These are phyloP conservation scores for Themeda triandra DNA, from an alignment of 176 grass and related monocot species.

Conservation along the genomic window DNA sequence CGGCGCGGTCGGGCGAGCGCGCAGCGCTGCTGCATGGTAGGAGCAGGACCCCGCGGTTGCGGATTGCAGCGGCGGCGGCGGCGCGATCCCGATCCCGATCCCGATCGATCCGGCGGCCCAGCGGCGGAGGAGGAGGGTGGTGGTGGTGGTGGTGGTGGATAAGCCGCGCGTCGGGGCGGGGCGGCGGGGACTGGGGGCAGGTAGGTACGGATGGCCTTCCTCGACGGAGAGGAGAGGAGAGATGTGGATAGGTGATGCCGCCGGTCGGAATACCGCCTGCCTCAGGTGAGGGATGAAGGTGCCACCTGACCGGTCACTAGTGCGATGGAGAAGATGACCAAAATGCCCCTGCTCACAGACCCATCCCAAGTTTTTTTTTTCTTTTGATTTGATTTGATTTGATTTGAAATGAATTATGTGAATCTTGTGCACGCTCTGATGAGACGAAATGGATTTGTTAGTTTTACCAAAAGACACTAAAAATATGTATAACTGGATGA, in stretches of 20 bases:
- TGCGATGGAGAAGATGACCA: conserved; percentile 5
- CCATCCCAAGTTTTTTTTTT: too few species aligned
- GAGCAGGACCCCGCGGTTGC: background rate
- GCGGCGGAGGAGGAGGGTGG: background rate
- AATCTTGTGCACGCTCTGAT: too few species aligned
- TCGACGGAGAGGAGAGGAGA: background rate
- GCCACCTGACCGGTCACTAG: background rate
- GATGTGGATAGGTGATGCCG: conserved; percentile 19
- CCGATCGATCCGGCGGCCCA: background rate
- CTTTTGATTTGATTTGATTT: background rate
- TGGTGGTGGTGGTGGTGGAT: background rate
- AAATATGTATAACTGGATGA: too few species aligned
- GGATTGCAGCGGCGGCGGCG: background rate
- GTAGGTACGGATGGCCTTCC: background rate
- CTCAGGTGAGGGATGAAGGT: conserved; percentile 38
- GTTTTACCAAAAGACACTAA: too few species aligned
- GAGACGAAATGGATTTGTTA: too few species aligned
- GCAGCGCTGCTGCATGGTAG: conserved; percentile 64
- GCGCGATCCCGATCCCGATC: background rate
- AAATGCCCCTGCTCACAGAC: conserved; percentile 1
- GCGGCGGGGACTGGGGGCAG: background rate
- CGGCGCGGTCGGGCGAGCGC: conserved; percentile 40
- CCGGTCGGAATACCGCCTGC: conserved; percentile 71
- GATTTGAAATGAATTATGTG: too few species aligned
- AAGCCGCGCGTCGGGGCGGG: background rate